Conservation (phyloP, 805 yeast genomes). For the Hanseniaspora nectarophila region DNA sequence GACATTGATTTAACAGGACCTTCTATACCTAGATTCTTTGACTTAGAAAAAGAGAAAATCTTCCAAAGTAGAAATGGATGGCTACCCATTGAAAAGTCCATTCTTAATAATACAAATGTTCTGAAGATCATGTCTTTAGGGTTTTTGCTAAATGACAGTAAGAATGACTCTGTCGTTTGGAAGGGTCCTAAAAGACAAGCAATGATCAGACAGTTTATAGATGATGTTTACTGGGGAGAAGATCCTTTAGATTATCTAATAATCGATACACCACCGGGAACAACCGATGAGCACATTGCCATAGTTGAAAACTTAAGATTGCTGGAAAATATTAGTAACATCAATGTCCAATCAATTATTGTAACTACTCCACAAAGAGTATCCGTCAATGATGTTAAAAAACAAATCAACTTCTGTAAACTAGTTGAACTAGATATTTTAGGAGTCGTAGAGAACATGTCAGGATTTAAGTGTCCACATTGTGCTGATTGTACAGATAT, state of each 20-base stretch:
- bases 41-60: slow-evolving; percentile 66
- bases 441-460: slow-evolving; percentile 92
- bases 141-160: slow-evolving; percentile 55
- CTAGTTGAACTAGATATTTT: slow-evolving; percentile 70
- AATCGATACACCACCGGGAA: slow-evolving; percentile 98
- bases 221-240: slow-evolving; percentile 83
- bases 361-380: slow-evolving; percentile 96
- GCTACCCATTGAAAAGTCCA: slow-evolving; percentile 62
- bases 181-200: slow-evolving; percentile 97
- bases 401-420: slow-evolving; percentile 82
- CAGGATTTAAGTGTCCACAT: slow-evolving; percentile 89
- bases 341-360: slow-evolving; percentile 53
- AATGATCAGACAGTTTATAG: slow-evolving; percentile 86
- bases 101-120: slow-evolving; percentile 22
- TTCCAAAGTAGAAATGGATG: slow-evolving; percentile 77
- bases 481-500: slow-evolving; percentile 88
- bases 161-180: slow-evolving; percentile 94
- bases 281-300: slow-evolving; percentile 95
- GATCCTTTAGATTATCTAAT: slow-evolving; percentile 53
- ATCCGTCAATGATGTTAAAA: slow-evolving; percentile 85
- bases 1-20: slow-evolving; percentile 97
- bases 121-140: slow-evolving; percentile 72
- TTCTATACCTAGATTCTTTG: slow-evolving; percentile 91
- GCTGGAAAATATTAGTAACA: slow-evolving; percentile 12
- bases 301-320: slow-evolving; percentile 78